Percentiles rank a stretch among this genome's conserved stretches.
Conservation (phyloP, 345 rosid species). For the Acer negundo region DNA sequence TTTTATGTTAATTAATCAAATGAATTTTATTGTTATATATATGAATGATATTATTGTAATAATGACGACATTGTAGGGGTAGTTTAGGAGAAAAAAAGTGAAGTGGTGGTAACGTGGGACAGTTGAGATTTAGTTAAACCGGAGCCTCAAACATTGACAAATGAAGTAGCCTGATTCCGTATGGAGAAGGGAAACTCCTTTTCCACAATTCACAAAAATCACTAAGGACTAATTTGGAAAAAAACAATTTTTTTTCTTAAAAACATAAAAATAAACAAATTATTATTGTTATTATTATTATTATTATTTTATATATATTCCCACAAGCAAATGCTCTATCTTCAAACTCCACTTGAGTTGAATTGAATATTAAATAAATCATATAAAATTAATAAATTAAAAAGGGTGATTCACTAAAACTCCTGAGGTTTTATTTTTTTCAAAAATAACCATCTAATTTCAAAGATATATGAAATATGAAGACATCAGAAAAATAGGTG, state of each 20-base stretch:
- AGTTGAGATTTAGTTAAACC: constrained; percentile 47
- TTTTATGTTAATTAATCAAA: not conserved
- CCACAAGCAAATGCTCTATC: constrained; percentile 23
- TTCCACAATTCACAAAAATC: constrained; percentile 10
- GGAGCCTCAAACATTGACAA: constrained; percentile 64
- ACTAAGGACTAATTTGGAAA: not conserved
- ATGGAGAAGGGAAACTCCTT: constrained; percentile 45
- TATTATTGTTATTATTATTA: too few relatives aligned
- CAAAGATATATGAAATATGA: too few relatives aligned
- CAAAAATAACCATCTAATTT: too few relatives aligned
- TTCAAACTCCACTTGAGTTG: constrained; percentile 31
- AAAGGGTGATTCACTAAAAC: too few relatives aligned
- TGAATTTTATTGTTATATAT: too few relatives aligned
- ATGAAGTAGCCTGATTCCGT: constrained; percentile 46
- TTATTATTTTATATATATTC: constrained; percentile 9
- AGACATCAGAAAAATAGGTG: too few relatives aligned
- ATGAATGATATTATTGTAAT: constrained; percentile 14
- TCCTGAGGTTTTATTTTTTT: too few relatives aligned
- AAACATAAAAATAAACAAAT: too few relatives aligned
- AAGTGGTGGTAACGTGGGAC: constrained; percentile 43
- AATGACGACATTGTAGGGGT: not conserved
- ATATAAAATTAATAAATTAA: too few relatives aligned
- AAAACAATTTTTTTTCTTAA: too few relatives aligned
- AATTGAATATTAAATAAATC: too few relatives aligned
- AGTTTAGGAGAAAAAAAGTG: constrained; percentile 14